Evolutionary conservation across 192 early-diverging fungal genomes (phyloP).

Genomic region (Backusella luteola): DNA sequence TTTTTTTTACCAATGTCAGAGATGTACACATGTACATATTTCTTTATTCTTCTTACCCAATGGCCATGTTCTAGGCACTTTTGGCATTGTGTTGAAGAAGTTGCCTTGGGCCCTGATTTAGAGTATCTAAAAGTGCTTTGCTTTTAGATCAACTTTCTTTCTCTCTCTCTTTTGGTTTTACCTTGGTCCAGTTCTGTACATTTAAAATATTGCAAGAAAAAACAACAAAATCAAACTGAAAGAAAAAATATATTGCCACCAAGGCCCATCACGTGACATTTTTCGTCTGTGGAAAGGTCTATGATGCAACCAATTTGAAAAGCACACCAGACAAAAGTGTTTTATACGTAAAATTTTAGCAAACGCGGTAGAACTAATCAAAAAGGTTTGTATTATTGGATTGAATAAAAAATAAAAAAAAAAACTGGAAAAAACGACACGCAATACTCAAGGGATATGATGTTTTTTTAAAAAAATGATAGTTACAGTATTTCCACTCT

Average conservation of each 20-base stretch:
- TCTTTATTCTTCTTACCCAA: slow-evolving; percentile 34
- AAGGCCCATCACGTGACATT: too few relatives aligned
- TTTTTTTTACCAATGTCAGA: background rate
- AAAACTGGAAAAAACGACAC: too few relatives aligned
- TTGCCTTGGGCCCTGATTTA: slow-evolving; percentile 32
- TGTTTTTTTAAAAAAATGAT: too few relatives aligned
- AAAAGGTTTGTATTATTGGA: too few relatives aligned
- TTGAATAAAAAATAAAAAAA: too few relatives aligned
- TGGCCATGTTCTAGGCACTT: slow-evolving; percentile 59
- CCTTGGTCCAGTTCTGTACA: slow-evolving; percentile 34
- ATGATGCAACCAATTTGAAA: too few relatives aligned
- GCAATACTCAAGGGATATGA: too few relatives aligned
- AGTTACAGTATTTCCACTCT: too few relatives aligned
- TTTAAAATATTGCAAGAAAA: slow-evolving; percentile 2
- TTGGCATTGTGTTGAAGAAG: slow-evolving; percentile 53
- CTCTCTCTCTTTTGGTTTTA: background rate
- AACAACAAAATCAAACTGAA: background rate
- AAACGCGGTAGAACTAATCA: too few relatives aligned
- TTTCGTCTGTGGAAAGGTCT: too few relatives aligned
- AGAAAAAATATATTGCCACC: background rate
- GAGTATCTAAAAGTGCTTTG: slow-evolving; percentile 17
- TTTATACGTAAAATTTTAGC: too few relatives aligned
- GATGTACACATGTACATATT: background rate
- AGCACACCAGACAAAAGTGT: too few relatives aligned
- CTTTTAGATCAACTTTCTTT: background rate